These are phyloP conservation scores for Monilinia aucupariae DNA, from an alignment of 2,329 filamentous ascomycete genomes.

Conservation along the genomic window DNA sequence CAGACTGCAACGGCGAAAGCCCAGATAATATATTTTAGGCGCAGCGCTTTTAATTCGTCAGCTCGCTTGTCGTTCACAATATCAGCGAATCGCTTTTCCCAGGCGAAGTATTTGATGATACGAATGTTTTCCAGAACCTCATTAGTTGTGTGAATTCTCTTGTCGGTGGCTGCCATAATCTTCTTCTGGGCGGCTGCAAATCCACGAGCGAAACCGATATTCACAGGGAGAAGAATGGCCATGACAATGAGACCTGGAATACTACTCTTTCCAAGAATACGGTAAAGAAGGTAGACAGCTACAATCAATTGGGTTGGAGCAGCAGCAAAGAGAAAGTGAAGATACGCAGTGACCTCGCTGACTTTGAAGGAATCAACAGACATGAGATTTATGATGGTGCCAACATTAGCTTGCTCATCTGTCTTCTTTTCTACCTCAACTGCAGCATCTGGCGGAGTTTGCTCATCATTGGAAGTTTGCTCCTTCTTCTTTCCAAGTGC, in stretches of 20 bases:
- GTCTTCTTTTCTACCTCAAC: slow-evolving; percentile 32
- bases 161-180: slow-evolving; percentile 90
- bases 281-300: slow-evolving; percentile 76
- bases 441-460: slow-evolving; percentile 9
- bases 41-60: slow-evolving; percentile 70
- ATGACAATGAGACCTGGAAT: slow-evolving; percentile 91
- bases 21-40: slow-evolving; percentile 85
- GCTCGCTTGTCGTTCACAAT: slow-evolving; percentile 85
- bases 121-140: slow-evolving; percentile 95
- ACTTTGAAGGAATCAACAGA: slow-evolving; percentile 99
- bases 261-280: slow-evolving; percentile 85
- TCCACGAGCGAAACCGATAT: slow-evolving; percentile 78
- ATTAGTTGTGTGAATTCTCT: slow-evolving; percentile 92
- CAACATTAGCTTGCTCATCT: slow-evolving; percentile 80
- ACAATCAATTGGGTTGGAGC: slow-evolving; percentile 84
- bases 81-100: slow-evolving; percentile 85
- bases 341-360: slow-evolving; percentile 85
- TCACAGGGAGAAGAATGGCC: slow-evolving; percentile 80
- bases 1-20: slow-evolving; percentile 86
- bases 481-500: slow-evolving; percentile 46
- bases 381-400: slow-evolving; percentile 99
- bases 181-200: slow-evolving; percentile 84
- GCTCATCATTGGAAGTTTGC: slow-evolving; percentile 32
- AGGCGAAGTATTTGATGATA: slow-evolving; percentile 99
- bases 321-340: slow-evolving; percentile 91